Conservation (phyloP, 352 stramenopile species). For the Elongisporangium senticosum region DNA sequence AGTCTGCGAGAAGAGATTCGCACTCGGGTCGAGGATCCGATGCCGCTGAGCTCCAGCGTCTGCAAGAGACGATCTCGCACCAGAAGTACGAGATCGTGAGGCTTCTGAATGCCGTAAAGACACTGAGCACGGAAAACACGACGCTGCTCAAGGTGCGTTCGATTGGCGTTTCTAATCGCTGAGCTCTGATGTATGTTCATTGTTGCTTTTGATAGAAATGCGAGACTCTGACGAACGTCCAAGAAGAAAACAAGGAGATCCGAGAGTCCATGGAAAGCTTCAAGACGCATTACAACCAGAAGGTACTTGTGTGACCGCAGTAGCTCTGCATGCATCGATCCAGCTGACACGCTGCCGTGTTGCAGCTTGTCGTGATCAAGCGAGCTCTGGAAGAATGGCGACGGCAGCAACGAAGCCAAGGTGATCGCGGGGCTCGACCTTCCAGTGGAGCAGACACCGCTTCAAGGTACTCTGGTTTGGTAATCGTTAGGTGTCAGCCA, state of each 20-base stretch:
- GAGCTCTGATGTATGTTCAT: neutral
- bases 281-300: slow-evolving; percentile 85
- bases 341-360: neutral
- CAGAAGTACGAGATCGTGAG: slow-evolving; percentile 83
- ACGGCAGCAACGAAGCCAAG: slow-evolving; percentile 32
- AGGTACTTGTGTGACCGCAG: slow-evolving; percentile 27
- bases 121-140: slow-evolving; percentile 78
- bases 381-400: slow-evolving; percentile 85
- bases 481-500: neutral
- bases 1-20: neutral
- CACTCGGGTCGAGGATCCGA: neutral
- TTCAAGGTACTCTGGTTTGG: slow-evolving; percentile 8
- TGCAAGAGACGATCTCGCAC: slow-evolving; percentile 54
- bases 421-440: slow-evolving; percentile 11
- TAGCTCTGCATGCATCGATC: neutral
- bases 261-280: slow-evolving; percentile 81
- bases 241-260: slow-evolving; percentile 72
- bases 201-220: slow-evolving; percentile 47
- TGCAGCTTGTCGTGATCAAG: slow-evolving; percentile 85
- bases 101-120: slow-evolving; percentile 79
- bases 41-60: slow-evolving; percentile 24
- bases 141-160: slow-evolving; percentile 67
- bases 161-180: slow-evolving; percentile 1
- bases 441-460: neutral
- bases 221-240: slow-evolving; percentile 60